A percentile compares a stretch with the other conserved stretches of the same genome.
Evolutionary conservation across 1,284 basidiomycete species (phyloP).

Genomic region (Pterulicium gracile): DNA sequence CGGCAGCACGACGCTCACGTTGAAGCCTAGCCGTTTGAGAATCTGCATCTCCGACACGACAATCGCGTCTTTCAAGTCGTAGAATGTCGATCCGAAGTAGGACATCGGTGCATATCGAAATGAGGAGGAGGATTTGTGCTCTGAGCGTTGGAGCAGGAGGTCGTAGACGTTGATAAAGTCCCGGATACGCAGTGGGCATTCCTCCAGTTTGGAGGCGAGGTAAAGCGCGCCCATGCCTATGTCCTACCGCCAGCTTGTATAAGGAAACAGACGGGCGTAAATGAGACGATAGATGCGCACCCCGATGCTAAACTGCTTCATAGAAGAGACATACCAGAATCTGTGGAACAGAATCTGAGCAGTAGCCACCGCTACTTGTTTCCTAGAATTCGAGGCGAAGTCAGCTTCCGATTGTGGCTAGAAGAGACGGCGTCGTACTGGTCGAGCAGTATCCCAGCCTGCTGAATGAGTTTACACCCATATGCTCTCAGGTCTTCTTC

Average conservation of each 20-base stretch:
- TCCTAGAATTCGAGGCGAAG: slow-evolving; percentile 38
- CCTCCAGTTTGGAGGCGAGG: slow-evolving; percentile 92
- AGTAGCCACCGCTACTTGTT: slow-evolving; percentile 93
- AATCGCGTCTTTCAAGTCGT: slow-evolving; percentile 82
- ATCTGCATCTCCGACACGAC: slow-evolving; percentile 97
- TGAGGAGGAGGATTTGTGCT: slow-evolving; percentile 27
- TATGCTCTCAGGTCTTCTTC: slow-evolving; percentile 83
- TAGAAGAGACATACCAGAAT: slow-evolving; percentile 93
- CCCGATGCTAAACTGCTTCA: slow-evolving; percentile 87
- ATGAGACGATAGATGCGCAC: slow-evolving; percentile 34
- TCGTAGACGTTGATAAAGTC: slow-evolving; percentile 95
- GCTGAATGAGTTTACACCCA: slow-evolving; percentile 89
- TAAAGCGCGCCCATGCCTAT: slow-evolving; percentile 90
- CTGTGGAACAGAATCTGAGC: slow-evolving; percentile 95
- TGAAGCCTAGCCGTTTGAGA: slow-evolving; percentile 86
- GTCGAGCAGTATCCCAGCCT: slow-evolving; percentile 83
- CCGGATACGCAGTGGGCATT: slow-evolving; percentile 84
- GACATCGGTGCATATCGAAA: slow-evolving; percentile 77
- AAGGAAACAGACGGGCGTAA: slow-evolving; percentile 6
- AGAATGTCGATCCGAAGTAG: slow-evolving; percentile 76
- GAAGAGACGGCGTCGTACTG: slow-evolving; percentile 45
- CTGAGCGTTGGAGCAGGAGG: slow-evolving; percentile 61
- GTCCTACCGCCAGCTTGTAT: slow-evolving; percentile 44
- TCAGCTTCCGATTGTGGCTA: not conserved
- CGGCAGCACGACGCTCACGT: slow-evolving; percentile 82